Base-by-base conservation (phyloP, 768 basidiomycete genomes). In the Nidularia sp. region DNA sequence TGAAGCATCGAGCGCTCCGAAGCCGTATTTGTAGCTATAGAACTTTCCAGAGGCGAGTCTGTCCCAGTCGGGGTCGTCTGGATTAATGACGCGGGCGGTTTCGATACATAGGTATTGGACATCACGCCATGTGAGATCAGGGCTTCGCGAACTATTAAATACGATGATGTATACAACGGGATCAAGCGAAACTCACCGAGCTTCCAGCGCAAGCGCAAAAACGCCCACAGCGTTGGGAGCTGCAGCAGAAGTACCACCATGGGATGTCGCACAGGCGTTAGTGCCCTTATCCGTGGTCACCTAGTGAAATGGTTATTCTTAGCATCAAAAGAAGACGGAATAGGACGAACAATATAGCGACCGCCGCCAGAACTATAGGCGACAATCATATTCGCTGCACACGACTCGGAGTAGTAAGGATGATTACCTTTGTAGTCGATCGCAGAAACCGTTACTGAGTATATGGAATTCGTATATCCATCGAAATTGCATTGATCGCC, bases 401-500 rank as follows among this genome's bases (percentile, higher is more conserved):
- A 99, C n/a, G 93, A 73, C 68, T 99, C 97, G 3, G 96, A 98
- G 61, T 99, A 98, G 64, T 90, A 93, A 10, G 97, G 97, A 63
- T 97, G 97, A 33, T 94, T 70, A 12, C 94, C 96, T 64, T 91
- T 90, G 66, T 87, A 84, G 62, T 98, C 97, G 53, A 98, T 78
- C 0, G 97, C 92, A n/a, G 93, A 86, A 31, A 99, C 93, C 0
- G 97, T 99, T 42, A 99, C 84, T 5, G 90, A 92, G 70, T 92
- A 98, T 53, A 98, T 95, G 61, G 89, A 92, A 65, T 99, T 99
- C 9, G 97, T 99, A 67, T 99, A 99, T 5, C 97, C 97, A 59
- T 98, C 96, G 63, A 99, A 98, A 66, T 99, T 99, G 75, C 97
- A 99, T 67, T 98, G 96, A 63, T 99, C 97, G 13, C 89, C 92